A percentile compares a stretch with the other conserved stretches of the same genome.
Conservation (phyloP, 1,139 yeast species). For the Yamadazyma buinensis region DNA sequence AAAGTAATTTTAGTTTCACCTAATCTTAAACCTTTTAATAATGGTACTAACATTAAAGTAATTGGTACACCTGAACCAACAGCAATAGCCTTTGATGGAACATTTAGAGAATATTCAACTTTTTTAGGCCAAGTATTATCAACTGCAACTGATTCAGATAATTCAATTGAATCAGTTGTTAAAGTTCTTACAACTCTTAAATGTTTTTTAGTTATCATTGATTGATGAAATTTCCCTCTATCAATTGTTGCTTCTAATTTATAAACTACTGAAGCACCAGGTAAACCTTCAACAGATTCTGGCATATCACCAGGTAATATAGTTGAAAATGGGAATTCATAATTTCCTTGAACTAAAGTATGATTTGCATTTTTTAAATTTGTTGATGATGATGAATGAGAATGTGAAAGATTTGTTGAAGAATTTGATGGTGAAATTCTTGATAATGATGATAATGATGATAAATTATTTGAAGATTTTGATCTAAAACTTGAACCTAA, state of each 20-base stretch:
- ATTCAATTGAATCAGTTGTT: constrained; percentile 82
- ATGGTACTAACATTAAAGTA: constrained; percentile 69
- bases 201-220: constrained; percentile 65
- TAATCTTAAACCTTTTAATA: constrained; percentile 72
- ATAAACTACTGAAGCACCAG: constrained; percentile 79
- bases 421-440: constrained; percentile 14
- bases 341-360: constrained; percentile 67
- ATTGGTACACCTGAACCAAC: constrained; percentile 79
- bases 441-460: constrained; percentile 8
- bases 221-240: constrained; percentile 71
- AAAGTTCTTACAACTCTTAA: constrained; percentile 84
- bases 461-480: constrained; percentile 28
- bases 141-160: constrained; percentile 88
- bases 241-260: constrained; percentile 78
- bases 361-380: constrained; percentile 12
- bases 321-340: constrained; percentile 86
- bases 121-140: constrained; percentile 96
- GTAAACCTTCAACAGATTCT: constrained; percentile 89
- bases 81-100: constrained; percentile 87
- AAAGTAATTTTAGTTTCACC: constrained; percentile 69
- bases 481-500: constrained; percentile 31
- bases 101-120: constrained; percentile 83
- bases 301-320: constrained; percentile 81
- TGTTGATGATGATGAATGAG: not conserved
- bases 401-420: constrained; percentile 8